A percentile compares a stretch with the other conserved stretches of the same genome.
Conservation (phyloP, 164 flowering plant genomes). For the Tinospora cordifolia region DNA sequence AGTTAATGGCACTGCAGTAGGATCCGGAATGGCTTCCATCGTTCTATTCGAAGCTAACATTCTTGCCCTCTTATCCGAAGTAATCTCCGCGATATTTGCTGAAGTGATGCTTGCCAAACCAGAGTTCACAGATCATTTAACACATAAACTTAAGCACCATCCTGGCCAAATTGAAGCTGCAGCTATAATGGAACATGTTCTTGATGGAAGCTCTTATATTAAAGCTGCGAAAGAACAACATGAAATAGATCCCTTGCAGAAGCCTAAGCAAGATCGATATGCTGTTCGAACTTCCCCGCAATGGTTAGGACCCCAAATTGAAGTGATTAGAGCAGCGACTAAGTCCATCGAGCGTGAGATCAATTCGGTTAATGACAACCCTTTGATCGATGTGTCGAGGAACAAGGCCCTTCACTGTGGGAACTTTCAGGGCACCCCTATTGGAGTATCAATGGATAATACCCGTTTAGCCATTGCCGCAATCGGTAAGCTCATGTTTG, state of each 20-base stretch:
- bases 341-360: slow-evolving; percentile 53
- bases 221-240: slow-evolving; percentile 37
- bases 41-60: slow-evolving; percentile 49
- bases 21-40: slow-evolving; percentile 48
- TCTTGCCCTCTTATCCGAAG: slow-evolving; percentile 36
- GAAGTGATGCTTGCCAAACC: slow-evolving; percentile 67
- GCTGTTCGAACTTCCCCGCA: slow-evolving; percentile 67
- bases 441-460: slow-evolving; percentile 71
- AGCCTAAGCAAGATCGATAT: slow-evolving; percentile 60
- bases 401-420: slow-evolving; percentile 61
- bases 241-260: slow-evolving; percentile 46
- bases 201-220: slow-evolving; percentile 44
- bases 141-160: slow-evolving; percentile 54
- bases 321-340: slow-evolving; percentile 48
- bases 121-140: slow-evolving; percentile 52
- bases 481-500: slow-evolving; percentile 59
- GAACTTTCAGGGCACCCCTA: slow-evolving; percentile 62
- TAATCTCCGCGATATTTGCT: slow-evolving; percentile 50
- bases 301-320: slow-evolving; percentile 53
- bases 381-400: slow-evolving; percentile 50
- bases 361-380: slow-evolving; percentile 62
- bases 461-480: slow-evolving; percentile 48
- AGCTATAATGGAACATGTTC: slow-evolving; percentile 56
- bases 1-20: slow-evolving; percentile 60
- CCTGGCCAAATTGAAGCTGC: slow-evolving; percentile 67